Evolutionary conservation across 352 stramenopile species (phyloP), one percentile per base, ranked within the genome.

Genomic region (Globisporangium orthogonon): DNA sequence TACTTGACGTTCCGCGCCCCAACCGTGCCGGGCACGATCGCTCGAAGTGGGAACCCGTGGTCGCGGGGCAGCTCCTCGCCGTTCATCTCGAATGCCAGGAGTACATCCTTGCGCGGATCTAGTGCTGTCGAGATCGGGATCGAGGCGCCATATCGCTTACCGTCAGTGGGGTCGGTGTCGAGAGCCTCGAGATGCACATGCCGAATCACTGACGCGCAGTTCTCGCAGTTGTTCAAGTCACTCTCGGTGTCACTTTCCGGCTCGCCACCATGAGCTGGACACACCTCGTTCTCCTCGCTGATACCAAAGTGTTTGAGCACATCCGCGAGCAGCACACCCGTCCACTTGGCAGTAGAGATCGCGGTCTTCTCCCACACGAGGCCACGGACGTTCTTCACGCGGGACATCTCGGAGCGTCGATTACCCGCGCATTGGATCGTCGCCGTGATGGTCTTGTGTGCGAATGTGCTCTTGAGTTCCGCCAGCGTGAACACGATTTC

Each of bases 11-110:
- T 96, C 6, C 95, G 74, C 18, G 90, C 86, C 4, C 86, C 94
- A 5, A 91, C 84, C 56, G 70, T 75, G 17, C 95, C 95, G 3
- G 94, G 95, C 53, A 98, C 86, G 54, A 99, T 88, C 3, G 92
- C 66, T 13, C 95, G 84, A 40, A 99, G 58, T 17, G 96, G 96
- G 60, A 82, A 97, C 29, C 96, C 96, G 66, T 99, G 96, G 65
- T 98, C 94, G n/a, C 83, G 80, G 14, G 83, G 81, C 43, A 93
- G 71, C 7, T 67, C 59, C 52, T 61, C 64, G 49, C 63, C 94
- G 65, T 98, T 98, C 94, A 98, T 98, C 75, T 97, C 90, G 61
- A 97, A 98, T 7, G 91, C 91, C 39, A 99, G 60, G 52, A 99
- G 68, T 7, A 96, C 87, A 58, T 98, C 96, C 15, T 86, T 85